phyloP scores from a whole-genome alignment of 306 rosid species.

The Vigna mungo region DNA sequence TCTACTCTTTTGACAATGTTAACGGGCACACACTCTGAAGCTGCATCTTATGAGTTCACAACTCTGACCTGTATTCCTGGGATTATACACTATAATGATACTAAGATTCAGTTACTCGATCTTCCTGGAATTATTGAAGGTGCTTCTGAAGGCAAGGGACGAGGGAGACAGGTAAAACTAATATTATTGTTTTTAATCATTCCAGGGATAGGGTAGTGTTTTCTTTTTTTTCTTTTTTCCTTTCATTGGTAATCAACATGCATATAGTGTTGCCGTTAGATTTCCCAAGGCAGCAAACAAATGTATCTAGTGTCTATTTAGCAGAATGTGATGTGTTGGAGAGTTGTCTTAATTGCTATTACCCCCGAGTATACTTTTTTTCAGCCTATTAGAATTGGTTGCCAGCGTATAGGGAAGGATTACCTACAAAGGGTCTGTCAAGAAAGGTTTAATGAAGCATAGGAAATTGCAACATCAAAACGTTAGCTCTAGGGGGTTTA shows the following conservation, averaged over 20 bases:
- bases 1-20: constrained; percentile 97
- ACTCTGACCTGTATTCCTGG: constrained; percentile 99
- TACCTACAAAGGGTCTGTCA: not conserved
- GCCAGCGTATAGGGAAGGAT: not conserved
- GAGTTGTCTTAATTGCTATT: not conserved
- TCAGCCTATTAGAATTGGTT: not conserved
- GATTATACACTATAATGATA: constrained; percentile 93
- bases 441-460: not conserved
- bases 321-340: constrained; percentile 6
- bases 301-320: not conserved
- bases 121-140: constrained; percentile 99
- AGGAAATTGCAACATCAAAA: not conserved
- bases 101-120: constrained; percentile 97
- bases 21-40: constrained; percentile 97
- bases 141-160: constrained; percentile 99
- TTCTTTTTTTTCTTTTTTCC: not conserved
- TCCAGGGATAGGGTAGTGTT: constrained; percentile 10
- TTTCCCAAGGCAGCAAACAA: not conserved
- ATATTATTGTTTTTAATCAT: constrained; percentile 37
- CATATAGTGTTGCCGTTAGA: constrained; percentile 3
- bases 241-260: constrained; percentile 29
- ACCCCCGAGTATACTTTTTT: not conserved
- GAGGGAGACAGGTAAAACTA: constrained; percentile 92
- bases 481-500: not conserved
- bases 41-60: constrained; percentile 98